Evolutionary conservation across 805 yeast genomes (phyloP).

Genomic region (Candida easanensis): DNA sequence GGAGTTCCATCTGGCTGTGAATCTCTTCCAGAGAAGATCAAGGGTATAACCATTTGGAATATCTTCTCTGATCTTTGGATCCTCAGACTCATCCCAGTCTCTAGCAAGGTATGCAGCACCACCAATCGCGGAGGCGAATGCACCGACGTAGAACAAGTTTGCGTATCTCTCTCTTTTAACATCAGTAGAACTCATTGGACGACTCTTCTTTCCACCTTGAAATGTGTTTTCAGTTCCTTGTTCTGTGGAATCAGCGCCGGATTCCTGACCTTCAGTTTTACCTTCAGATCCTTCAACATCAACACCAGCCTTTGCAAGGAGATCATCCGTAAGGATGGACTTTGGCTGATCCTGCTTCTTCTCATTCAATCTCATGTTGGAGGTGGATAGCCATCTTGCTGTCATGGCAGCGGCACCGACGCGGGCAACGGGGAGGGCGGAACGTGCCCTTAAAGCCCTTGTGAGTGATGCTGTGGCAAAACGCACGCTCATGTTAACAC

Average conservation of each 20-base stretch:
- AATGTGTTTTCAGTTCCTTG: neutral
- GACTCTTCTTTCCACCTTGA: conserved; percentile 29
- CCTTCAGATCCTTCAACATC: conserved; percentile 42
- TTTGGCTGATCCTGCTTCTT: conserved; percentile 30
- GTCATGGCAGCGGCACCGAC: conserved; percentile 1
- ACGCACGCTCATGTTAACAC: conserved; percentile 13
- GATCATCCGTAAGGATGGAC: conserved; percentile 74
- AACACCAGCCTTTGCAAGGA: conserved; percentile 81
- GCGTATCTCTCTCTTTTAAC: conserved; percentile 81
- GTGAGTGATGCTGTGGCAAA: conserved; percentile 5
- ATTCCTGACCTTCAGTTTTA: neutral
- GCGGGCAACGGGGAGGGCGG: conserved; percentile 1
- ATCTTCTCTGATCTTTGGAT: conserved; percentile 50
- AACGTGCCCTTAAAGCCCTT: conserved; percentile 5
- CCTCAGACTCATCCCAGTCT: conserved; percentile 81
- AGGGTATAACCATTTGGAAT: conserved; percentile 70
- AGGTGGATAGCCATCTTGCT: conserved; percentile 20
- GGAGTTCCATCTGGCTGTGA: conserved; percentile 67
- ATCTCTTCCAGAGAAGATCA: conserved; percentile 61
- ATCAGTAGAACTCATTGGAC: conserved; percentile 71
- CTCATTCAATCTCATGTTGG: conserved; percentile 13
- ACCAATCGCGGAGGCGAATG: conserved; percentile 45
- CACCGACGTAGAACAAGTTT: conserved; percentile 62
- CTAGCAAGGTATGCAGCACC: conserved; percentile 73
- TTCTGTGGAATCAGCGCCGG: conserved; percentile 3